Percentiles rank a stretch among this genome's conserved stretches.
These are phyloP conservation scores for Halophytophthora batemanensis DNA, from an alignment of 352 stramenopile genomes.

Conservation along the genomic window DNA sequence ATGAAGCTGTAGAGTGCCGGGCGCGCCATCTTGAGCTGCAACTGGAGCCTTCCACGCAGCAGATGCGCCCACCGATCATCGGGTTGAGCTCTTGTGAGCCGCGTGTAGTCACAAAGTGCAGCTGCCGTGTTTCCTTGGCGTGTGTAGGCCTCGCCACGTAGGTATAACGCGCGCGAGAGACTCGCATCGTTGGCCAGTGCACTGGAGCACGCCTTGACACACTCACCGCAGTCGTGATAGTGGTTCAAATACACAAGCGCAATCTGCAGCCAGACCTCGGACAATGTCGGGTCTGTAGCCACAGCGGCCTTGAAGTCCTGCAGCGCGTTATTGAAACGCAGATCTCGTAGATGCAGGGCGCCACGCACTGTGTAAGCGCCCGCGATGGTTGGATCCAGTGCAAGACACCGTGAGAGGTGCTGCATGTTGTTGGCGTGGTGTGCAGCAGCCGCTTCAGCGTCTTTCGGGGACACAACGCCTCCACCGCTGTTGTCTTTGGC, in stretches of 20 bases:
- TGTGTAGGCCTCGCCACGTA: conserved; percentile 63
- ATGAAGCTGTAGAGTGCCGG: conserved; percentile 77
- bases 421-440: conserved; percentile 42
- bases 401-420: conserved; percentile 61
- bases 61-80: conserved; percentile 62
- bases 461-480: conserved; percentile 3
- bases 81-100: conserved; percentile 55
- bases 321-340: conserved; percentile 71
- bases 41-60: conserved; percentile 49
- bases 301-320: conserved; percentile 82
- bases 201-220: conserved; percentile 58
- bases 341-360: conserved; percentile 60
- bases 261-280: conserved; percentile 79
- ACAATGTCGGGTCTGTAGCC: conserved; percentile 65
- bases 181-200: conserved; percentile 63
- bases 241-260: conserved; percentile 78
- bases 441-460: conserved; percentile 17
- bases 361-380: conserved; percentile 72
- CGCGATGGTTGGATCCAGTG: conserved; percentile 69
- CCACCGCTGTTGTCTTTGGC: conserved; percentile 17
- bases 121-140: conserved; percentile 52
- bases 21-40: conserved; percentile 53
- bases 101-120: conserved; percentile 60
- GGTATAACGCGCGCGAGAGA: conserved; percentile 56
- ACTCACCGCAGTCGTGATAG: conserved; percentile 71